phyloP scores from a whole-genome alignment of 306 rosid species.

The Canavalia ensiformis region DNA sequence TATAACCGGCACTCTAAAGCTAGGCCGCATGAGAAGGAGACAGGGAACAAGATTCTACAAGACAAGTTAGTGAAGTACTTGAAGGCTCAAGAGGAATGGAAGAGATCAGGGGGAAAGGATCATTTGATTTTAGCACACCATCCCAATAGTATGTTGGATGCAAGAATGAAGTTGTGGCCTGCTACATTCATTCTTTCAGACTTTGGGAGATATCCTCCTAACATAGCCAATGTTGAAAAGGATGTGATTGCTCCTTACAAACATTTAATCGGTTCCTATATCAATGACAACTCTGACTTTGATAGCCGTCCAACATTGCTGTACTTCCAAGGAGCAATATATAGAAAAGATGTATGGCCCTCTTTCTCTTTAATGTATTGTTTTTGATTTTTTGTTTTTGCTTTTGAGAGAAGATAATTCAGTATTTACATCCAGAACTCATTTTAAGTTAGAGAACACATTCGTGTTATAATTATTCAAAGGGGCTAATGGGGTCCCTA shows the following conservation, averaged over 20 bases:
- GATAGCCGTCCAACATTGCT: conserved; percentile 72
- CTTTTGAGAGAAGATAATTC: conserved; percentile 9
- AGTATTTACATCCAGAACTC: not conserved
- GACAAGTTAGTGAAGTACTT: conserved; percentile 63
- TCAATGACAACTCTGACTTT: conserved; percentile 64
- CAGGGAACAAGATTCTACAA: conserved; percentile 62
- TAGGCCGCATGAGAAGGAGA: conserved; percentile 53
- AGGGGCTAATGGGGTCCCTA: not conserved
- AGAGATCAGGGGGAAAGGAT: conserved; percentile 71
- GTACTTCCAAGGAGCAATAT: conserved; percentile 89
- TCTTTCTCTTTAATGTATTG: conserved; percentile 39
- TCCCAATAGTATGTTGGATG: conserved; percentile 79
- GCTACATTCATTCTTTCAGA: conserved; percentile 81
- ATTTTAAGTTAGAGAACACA: not conserved
- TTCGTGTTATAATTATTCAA: not conserved
- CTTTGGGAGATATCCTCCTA: conserved; percentile 86
- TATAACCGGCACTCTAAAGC: conserved; percentile 65
- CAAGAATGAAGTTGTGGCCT: conserved; percentile 77
- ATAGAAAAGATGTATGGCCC: conserved; percentile 80
- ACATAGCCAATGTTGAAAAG: conserved; percentile 77
- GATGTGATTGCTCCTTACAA: conserved; percentile 88
- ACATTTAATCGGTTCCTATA: conserved; percentile 64
- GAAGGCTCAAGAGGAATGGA: conserved; percentile 75
- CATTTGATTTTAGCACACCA: conserved; percentile 90
- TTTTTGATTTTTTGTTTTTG: conserved; percentile 1